Base-by-base conservation (phyloP, 2,329 filamentous ascomycete species). In the Alternaria sp. region DNA sequence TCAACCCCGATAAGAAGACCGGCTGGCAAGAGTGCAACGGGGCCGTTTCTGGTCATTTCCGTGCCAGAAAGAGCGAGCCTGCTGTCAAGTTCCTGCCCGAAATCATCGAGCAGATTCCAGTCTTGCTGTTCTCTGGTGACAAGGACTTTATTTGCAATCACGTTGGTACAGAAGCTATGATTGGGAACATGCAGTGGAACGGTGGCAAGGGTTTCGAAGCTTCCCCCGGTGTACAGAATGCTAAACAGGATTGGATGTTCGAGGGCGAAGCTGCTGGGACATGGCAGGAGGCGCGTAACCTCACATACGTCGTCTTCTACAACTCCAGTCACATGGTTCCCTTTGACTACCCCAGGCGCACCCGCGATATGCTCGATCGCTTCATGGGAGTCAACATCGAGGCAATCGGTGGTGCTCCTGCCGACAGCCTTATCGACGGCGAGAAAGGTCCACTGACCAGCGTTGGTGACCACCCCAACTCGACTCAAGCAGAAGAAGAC, bases 301-400 rank as follows among this genome's bases (percentile, higher is more conserved):
- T 99, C 63, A 97, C 95, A 1, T 99, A 99, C 75, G 90, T 99
- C 32, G 85, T 96, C 41, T 97, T 98, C 81, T 92, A 97, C 83
- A 97, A 99, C 78, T 89, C 93, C 16, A 97, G 92, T 51, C 95
- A 99, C 80, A 99, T 99, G 95, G 95, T 99, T 1, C 96, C 95
- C 1, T 98, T 95, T 74, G 94, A 99, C 79, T 92, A 91, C 71
- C 90, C 94, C 1, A 89, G 93, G 49, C 90, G 93, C 62, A 91
- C 90, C 20, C 88, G 94, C 63, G 95, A 98, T 78, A 99, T 99
- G 95, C 88, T 99, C 16, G 94, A 99, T 79, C 91, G 95, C 41
- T 97, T 99, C 81, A 93, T 98, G 86, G 88, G 89, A 50, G 92
- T 99, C 41, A 93, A 98, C 75, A 96, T 98, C 67, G 91, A 88